Base-by-base conservation (phyloP, 2,329 filamentous ascomycete genomes). In the Alternaria gaisen region DNA sequence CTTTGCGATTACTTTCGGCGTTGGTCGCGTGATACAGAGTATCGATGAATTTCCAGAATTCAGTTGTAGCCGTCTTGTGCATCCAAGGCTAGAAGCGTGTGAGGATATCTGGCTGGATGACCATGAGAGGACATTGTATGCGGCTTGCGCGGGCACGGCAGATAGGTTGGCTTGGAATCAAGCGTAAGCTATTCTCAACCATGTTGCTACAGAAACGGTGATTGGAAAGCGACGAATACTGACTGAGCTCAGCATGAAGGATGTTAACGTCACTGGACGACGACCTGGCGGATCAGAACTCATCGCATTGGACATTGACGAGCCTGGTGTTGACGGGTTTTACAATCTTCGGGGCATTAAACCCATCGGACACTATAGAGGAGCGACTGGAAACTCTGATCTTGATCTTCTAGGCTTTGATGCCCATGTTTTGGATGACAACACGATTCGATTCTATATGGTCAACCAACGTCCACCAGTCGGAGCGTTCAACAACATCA, bases 91-190 rank as follows among this genome's bases (percentile, higher is more conserved):
- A 16, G 68, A 74, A 43, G 73, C 64, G 5, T 75, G 73, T 44
- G 74, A 75, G 56, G 73, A 76, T 41, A 42, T 76, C 3, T 76
- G 74, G 72, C 63, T 76, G 7, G 73, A 76, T 44, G 58, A 72
- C 50, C 54, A 71, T 20, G 67, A 56, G 5, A 60, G 73, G 16
- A 61, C 66, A 2, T 11, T 76, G 18, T 76, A 76, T 61, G 74
- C 72, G 11, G 74, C 71, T 9, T 76, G 74, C 60, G 64, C 70
- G 5, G 72, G 71, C 4, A 72, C 70, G 0, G 38, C 60, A 30
- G 44, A 56, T 8, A 61, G 71, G 9, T 34, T 69, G 50, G 65
- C 61, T 10, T 76, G 74, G 72, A 75, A 68, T 50, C 70, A 64
- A 42, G 67, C 71, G 64, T 72, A 63, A 47, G 70, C 65, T 40